Conservation (phyloP, 108 stramenopile species). For the Skeletonema grethae region DNA sequence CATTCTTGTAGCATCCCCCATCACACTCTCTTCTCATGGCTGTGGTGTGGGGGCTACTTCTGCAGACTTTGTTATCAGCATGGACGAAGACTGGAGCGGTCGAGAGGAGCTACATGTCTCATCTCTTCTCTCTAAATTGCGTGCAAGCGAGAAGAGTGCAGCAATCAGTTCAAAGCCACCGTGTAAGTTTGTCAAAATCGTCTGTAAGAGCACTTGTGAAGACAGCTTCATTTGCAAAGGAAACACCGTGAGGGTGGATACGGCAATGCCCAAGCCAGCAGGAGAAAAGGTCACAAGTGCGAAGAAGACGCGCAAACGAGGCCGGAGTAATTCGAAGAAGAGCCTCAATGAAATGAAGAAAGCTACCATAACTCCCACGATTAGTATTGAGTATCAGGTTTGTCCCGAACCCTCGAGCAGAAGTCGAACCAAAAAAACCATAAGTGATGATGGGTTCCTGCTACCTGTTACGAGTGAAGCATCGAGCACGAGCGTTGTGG, state of each 20-base stretch:
- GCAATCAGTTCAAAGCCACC: not conserved
- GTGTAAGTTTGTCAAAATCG: constrained; percentile 60
- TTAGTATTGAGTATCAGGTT: constrained; percentile 1
- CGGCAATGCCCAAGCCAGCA: not conserved
- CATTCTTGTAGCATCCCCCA: constrained; percentile 73
- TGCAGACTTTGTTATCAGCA: constrained; percentile 66
- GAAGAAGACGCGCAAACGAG: not conserved
- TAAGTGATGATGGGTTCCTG: constrained; percentile 20
- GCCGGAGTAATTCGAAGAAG: constrained; percentile 28
- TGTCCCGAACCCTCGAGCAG: constrained; percentile 2
- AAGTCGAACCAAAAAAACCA: not conserved
- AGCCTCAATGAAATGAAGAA: constrained; percentile 23
- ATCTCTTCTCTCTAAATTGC: constrained; percentile 43
- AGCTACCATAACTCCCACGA: constrained; percentile 12
- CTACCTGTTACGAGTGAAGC: constrained; percentile 8
- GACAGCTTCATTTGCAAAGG: constrained; percentile 46
- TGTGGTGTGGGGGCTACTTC: constrained; percentile 65
- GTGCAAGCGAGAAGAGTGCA: constrained; percentile 9
- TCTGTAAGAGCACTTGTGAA: constrained; percentile 65
- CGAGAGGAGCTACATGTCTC: constrained; percentile 48
- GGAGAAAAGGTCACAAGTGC: constrained; percentile 5
- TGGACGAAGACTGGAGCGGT: constrained; percentile 92
- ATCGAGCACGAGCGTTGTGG: not conserved
- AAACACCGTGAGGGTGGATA: not conserved
- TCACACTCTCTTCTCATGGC: constrained; percentile 45